Conservation (phyloP, 768 basidiomycete species). For the Boletus sp. region DNA sequence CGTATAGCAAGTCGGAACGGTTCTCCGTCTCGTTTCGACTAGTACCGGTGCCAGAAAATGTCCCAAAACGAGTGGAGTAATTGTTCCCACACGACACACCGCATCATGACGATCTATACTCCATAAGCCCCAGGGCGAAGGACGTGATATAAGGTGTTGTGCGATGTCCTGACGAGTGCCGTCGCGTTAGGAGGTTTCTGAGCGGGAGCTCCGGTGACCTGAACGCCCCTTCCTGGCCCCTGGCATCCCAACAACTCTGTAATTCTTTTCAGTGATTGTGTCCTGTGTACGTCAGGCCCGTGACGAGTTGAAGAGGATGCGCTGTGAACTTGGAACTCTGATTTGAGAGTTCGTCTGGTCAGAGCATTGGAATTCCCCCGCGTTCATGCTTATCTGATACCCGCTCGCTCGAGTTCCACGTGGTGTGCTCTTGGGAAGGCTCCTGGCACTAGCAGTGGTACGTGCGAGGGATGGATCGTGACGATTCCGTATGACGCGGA, state of each 20-base stretch:
- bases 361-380: not conserved
- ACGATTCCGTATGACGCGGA: not conserved
- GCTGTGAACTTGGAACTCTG: not conserved
- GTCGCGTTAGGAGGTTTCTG: not conserved
- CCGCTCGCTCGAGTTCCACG: not conserved
- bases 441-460: not conserved
- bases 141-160: not conserved
- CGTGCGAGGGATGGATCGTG: not conserved
- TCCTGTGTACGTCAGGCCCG: not conserved
- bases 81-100: not conserved
- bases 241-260: not conserved
- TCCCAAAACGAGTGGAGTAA: not conserved
- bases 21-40: not conserved
- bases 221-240: no score
- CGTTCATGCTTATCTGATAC: not conserved
- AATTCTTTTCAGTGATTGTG: not conserved
- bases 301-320: not conserved
- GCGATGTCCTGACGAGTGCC: not conserved
- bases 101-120: not conserved
- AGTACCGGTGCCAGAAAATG: not conserved
- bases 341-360: not conserved
- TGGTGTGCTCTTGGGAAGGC: not conserved
- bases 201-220: not conserved
- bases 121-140: not conserved
- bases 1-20: not conserved